Evolutionary conservation across 495 filamentous ascomycete genomes (phyloP).

Genomic region (Penicillium subrubescens): DNA sequence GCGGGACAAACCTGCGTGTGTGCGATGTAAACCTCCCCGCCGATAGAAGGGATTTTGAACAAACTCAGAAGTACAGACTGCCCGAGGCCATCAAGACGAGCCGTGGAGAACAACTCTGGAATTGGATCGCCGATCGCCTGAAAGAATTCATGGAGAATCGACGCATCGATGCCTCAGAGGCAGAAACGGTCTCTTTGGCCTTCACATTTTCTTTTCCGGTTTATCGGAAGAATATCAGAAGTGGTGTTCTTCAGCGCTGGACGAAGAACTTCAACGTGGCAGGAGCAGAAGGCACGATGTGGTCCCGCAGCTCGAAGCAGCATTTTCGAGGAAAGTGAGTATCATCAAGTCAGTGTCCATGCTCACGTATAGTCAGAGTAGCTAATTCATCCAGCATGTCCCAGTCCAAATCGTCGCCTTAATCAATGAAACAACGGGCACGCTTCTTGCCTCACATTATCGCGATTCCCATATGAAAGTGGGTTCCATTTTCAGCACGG

Average conservation of each 20-base stretch:
- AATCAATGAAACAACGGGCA: constrained; percentile 95
- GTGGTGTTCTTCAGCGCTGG: constrained; percentile 90
- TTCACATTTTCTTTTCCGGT: constrained; percentile 97
- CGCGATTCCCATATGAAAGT: constrained; percentile 81
- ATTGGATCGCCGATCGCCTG: constrained; percentile 87
- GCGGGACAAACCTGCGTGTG: constrained; percentile 90
- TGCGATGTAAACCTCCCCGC: constrained; percentile 84
- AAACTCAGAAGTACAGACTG: constrained; percentile 89
- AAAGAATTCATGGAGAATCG: constrained; percentile 84
- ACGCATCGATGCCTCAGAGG: constrained; percentile 55
- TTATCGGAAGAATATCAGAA: constrained; percentile 83
- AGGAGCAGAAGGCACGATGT: constrained; percentile 92
- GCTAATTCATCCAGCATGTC: constrained; percentile 55
- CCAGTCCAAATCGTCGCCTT: constrained; percentile 85
- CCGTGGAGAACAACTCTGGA: constrained; percentile 81
- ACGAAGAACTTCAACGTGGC: constrained; percentile 94
- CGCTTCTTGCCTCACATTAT: constrained; percentile 89
- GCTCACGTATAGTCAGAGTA: neutral
- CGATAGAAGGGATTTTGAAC: constrained; percentile 85
- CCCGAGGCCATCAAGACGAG: constrained; percentile 85
- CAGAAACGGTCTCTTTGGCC: constrained; percentile 67
- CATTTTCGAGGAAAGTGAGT: constrained; percentile 66
- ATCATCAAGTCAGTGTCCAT: neutral
- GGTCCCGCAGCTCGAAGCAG: constrained; percentile 82
- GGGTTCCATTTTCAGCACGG: constrained; percentile 95